Percentiles rank a stretch among this genome's conserved stretches.
These are phyloP conservation scores for Aspergillus sp. DNA, from an alignment of 2,329 filamentous ascomycete species.

Conservation along the genomic window DNA sequence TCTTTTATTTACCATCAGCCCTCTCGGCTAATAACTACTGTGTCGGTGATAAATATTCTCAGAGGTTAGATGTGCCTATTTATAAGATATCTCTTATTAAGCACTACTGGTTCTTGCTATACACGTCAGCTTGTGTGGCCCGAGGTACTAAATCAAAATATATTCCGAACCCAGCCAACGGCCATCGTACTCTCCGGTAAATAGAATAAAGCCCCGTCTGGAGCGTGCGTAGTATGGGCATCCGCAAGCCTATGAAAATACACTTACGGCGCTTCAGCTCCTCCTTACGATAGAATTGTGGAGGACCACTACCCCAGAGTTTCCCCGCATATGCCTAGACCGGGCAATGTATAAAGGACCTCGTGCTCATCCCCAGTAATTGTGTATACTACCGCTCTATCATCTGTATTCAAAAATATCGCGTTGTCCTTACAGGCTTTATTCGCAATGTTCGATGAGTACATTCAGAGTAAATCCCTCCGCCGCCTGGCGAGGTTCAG, in stretches of 20 bases:
- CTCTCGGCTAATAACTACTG: no score
- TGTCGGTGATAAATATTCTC: no score
- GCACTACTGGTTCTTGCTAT: no score
- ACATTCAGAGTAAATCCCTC: background rate
- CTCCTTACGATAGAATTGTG: background rate
- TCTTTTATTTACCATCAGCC: no score
- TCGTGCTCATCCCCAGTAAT: background rate
- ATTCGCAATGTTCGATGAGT: background rate
- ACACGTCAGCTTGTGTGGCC: background rate
- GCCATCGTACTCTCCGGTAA: background rate
- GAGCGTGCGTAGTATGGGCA: background rate
- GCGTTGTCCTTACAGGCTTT: background rate
- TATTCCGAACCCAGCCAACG: background rate
- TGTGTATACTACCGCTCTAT: background rate
- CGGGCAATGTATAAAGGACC: background rate
- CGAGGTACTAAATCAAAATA: background rate
- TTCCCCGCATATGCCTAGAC: background rate
- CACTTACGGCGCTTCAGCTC: background rate
- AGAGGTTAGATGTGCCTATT: no score
- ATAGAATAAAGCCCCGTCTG: background rate
- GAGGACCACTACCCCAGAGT: background rate
- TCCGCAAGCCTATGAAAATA: background rate
- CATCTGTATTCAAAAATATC: background rate
- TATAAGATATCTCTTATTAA: no score
- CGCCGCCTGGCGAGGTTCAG: background rate